Base-by-base conservation (phyloP, 345 rosid species). In the Populus simonii region DNA sequence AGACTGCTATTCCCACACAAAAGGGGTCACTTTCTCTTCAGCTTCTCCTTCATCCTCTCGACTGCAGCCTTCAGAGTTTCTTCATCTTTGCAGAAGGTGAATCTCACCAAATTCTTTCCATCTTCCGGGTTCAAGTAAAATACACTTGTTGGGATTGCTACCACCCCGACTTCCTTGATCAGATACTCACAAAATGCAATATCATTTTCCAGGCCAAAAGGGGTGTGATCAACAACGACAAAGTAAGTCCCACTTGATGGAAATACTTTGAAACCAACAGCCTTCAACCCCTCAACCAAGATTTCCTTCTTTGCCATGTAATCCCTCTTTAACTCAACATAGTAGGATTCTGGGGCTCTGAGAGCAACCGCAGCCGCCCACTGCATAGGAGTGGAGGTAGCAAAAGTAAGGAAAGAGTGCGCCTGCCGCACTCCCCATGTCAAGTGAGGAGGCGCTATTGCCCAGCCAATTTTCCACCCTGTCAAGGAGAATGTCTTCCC, bases 381-480 rank as follows among this genome's bases (percentile, higher is more conserved):
- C 57, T 96, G 98, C 86, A 91, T 90, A 0, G 94, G 98, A 33
- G 94, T 94, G 45, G 93, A 89, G 33, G 97, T 94, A 0, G 98
- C 90, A 47, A 96, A 96, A 9, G 98, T 96, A 68, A 96, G 97
- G 86, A 68, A 94, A 63, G 99, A 84, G 53, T 92, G 99, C 1
- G 97, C 99, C 85, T 89, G 92, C 47, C 96, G 85, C 59, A 94
- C 87, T 78, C 99, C 99, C 97, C 98, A 92, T 27, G 93, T 89
- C 74, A 94, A 55, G 83, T 94, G 93, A n/a, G 94, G 90, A 6
- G 97, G 94, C 3, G 98, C 97, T 5, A 93, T 90, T 3, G 96
- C 96, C 99, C 99, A 96, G 35, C 99, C 99, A n/a, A 94, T 91
- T 86, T 91, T 93, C 99, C 99, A 96, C 12, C 99, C 98, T 0